Percentiles rank a stretch among this genome's conserved stretches.
phyloP scores from a whole-genome alignment of 306 rosid species.

The Trifolium subterraneum region DNA sequence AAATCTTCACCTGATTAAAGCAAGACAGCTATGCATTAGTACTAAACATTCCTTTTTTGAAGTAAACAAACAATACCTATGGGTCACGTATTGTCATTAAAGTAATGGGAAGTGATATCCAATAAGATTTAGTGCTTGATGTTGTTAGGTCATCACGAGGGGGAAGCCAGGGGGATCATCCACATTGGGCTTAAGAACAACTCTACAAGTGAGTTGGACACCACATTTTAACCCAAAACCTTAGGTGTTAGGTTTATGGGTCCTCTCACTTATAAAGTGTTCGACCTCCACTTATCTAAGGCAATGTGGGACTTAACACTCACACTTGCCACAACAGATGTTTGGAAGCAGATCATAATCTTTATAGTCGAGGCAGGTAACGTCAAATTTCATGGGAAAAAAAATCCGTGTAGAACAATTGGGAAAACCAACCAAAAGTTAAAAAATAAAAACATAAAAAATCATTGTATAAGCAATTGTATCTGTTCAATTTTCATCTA shows the following conservation, averaged over 20 bases:
- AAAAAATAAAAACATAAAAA: not conserved
- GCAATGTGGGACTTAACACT: no score
- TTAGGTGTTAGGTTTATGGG: no score
- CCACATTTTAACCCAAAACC: no score
- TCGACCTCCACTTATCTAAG: no score
- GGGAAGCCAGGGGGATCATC: no score
- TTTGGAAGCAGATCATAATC: constrained; percentile 16
- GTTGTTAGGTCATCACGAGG: no score
- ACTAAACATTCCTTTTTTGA: constrained; percentile 19
- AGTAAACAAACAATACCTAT: constrained; percentile 19
- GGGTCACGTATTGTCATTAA: constrained; percentile 34
- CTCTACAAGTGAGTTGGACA: no score
- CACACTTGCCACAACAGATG: no score
- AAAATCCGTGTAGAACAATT: constrained; percentile 8
- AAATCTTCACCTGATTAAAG: constrained; percentile 91
- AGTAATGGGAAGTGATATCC: constrained; percentile 22
- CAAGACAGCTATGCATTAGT: constrained; percentile 44
- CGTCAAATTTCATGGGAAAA: constrained; percentile 31
- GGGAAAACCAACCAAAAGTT: constrained; percentile 5
- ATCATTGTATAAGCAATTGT: constrained; percentile 5
- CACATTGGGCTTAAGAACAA: no score
- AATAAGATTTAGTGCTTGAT: constrained; percentile 6
- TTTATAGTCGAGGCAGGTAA: constrained; percentile 27
- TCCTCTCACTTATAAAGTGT: no score
- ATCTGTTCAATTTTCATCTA: constrained; percentile 13